These are phyloP conservation scores for Xylaria hypoxylon DNA, from an alignment of 2,329 filamentous ascomycete species.

Conservation along the genomic window DNA sequence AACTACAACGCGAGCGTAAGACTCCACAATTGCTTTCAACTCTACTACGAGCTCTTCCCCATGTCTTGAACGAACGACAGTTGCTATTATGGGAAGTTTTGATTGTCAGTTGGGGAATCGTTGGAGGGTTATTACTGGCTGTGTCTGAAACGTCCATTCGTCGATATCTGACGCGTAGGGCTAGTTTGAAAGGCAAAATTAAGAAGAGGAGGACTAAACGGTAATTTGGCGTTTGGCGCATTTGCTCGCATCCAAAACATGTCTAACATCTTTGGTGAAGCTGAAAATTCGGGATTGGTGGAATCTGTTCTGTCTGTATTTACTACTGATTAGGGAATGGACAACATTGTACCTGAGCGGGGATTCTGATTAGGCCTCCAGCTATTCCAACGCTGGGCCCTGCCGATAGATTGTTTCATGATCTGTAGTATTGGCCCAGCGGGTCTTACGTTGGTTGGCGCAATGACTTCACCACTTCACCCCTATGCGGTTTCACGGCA, in stretches of 20 bases:
- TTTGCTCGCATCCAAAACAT: conserved; percentile 18
- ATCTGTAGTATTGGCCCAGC: neutral
- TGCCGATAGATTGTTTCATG: neutral
- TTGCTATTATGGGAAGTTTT: conserved; percentile 22
- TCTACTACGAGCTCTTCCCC: conserved; percentile 6
- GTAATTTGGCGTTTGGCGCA: conserved; percentile 14
- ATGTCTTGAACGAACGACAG: conserved; percentile 7
- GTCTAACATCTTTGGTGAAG: conserved; percentile 5
- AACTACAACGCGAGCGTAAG: neutral
- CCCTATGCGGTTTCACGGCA: neutral
- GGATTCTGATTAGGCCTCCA: neutral
- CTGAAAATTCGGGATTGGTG: conserved; percentile 7
- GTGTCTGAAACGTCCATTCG: neutral
- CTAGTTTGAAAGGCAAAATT: conserved; percentile 2
- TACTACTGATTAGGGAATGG: conserved; percentile 21
- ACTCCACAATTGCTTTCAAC: neutral
- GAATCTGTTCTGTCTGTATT: conserved; percentile 20
- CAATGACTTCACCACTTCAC: neutral
- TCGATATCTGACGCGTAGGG: neutral
- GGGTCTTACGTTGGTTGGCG: neutral
- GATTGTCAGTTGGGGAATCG: conserved; percentile 2
- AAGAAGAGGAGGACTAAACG: neutral
- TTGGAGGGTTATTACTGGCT: conserved; percentile 16
- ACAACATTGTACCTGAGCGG: conserved; percentile 1
- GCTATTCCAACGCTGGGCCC: neutral